Conservation (phyloP, 1,139 yeast species). For the Yamadazyma taylorii region DNA sequence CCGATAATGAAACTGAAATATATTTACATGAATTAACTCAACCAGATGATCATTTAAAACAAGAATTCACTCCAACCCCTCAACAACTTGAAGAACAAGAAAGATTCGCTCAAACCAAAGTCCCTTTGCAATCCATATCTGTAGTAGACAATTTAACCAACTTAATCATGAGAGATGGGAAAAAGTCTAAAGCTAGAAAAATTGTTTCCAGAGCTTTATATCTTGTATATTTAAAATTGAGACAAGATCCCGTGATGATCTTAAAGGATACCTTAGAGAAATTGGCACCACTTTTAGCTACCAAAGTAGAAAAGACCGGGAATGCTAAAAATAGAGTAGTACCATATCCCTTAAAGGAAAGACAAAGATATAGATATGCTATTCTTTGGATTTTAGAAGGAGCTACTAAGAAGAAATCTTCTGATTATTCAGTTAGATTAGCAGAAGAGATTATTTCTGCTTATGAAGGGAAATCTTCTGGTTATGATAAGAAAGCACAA, state of each 20-base stretch:
- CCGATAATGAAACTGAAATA: conserved; percentile 41
- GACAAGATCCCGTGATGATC: conserved; percentile 75
- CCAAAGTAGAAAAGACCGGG: conserved; percentile 79
- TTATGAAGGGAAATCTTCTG: conserved; percentile 74
- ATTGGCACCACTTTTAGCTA: conserved; percentile 81
- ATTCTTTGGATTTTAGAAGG: conserved; percentile 90
- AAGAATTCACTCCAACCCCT: conserved; percentile 52
- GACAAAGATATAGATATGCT: conserved; percentile 84
- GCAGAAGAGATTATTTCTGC: conserved; percentile 88
- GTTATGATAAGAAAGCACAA: conserved; percentile 78
- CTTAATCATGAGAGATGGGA: conserved; percentile 91
- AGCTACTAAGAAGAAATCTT: conserved; percentile 72
- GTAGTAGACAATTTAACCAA: conserved; percentile 77
- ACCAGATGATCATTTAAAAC: conserved; percentile 38
- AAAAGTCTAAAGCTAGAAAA: conserved; percentile 78
- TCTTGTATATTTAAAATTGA: conserved; percentile 67
- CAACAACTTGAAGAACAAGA: conserved; percentile 61
- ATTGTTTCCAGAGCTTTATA: conserved; percentile 77
- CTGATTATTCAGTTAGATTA: conserved; percentile 81
- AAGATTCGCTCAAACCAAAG: conserved; percentile 46
- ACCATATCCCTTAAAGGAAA: conserved; percentile 79
- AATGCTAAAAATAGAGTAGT: conserved; percentile 79
- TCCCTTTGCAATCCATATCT: conserved; percentile 69
- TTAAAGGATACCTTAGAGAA: conserved; percentile 74
- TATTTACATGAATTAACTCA: conserved; percentile 41